These are phyloP conservation scores for Nakazawaea ambrosiae DNA, from an alignment of 805 yeast species.

Conservation along the genomic window DNA sequence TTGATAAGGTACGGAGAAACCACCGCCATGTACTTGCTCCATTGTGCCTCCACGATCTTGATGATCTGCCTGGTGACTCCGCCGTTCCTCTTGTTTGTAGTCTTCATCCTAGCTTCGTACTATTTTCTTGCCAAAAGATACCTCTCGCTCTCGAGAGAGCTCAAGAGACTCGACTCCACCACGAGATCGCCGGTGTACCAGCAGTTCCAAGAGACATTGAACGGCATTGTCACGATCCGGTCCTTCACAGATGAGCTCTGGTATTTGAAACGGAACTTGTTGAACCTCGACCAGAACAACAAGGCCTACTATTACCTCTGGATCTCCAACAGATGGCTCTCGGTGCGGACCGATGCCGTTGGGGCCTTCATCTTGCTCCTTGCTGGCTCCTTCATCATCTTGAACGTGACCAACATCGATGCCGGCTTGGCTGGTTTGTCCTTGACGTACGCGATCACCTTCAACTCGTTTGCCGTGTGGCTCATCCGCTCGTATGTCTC, in stretches of 20 bases:
- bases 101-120: constrained; percentile 52
- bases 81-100: constrained; percentile 57
- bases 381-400: constrained; percentile 60
- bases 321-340: constrained; percentile 78
- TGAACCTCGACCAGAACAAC: constrained; percentile 68
- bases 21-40: constrained; percentile 46
- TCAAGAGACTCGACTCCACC: constrained; percentile 64
- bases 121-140: constrained; percentile 59
- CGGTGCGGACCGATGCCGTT: constrained; percentile 74
- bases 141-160: constrained; percentile 58
- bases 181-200: constrained; percentile 65
- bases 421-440: constrained; percentile 85
- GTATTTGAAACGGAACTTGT: constrained; percentile 47
- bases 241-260: constrained; percentile 54
- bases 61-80: constrained; percentile 78
- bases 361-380: constrained; percentile 75
- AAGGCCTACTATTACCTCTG: constrained; percentile 71
- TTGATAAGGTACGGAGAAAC: constrained; percentile 55
- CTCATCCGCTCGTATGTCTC: constrained; percentile 91
- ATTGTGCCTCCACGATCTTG: constrained; percentile 53
- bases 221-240: constrained; percentile 56
- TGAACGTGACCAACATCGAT: constrained; percentile 53
- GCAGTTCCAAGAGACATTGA: constrained; percentile 62
- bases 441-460: constrained; percentile 74
- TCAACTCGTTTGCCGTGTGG: constrained; percentile 84